These are phyloP conservation scores for Bathelium albidoporum DNA, from an alignment of 495 filamentous ascomycete species.

Conservation along the genomic window DNA sequence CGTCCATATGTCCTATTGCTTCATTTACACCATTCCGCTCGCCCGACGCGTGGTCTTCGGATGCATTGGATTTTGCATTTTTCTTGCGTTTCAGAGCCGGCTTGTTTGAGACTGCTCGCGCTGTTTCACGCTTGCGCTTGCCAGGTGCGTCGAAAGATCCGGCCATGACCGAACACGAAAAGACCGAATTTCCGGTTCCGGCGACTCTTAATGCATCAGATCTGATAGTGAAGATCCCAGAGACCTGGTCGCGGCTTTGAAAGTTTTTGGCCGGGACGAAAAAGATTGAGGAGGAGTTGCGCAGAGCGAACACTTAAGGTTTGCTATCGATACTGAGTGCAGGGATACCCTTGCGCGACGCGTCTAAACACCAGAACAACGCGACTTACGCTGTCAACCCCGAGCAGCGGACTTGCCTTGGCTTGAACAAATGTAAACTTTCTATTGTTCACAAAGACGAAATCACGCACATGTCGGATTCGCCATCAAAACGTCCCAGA, in stretches of 20 bases:
- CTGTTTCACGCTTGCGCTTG: constrained; percentile 5
- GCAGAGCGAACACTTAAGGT: not conserved
- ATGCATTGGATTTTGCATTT: constrained; percentile 42
- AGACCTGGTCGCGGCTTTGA: not conserved
- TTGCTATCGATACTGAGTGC: not conserved
- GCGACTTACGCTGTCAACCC: not conserved
- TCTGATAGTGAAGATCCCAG: not conserved
- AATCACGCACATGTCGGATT: not conserved
- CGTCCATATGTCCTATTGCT: constrained; percentile 73
- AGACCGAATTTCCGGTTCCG: not conserved
- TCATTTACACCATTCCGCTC: constrained; percentile 62
- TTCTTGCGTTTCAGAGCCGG: constrained; percentile 44
- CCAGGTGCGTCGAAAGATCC: not conserved
- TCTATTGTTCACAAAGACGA: not conserved
- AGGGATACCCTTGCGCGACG: not conserved
- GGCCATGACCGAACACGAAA: not conserved
- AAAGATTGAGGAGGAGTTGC: not conserved
- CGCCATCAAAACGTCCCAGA: constrained; percentile 1
- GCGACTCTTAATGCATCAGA: not conserved
- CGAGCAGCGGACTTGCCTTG: too few relatives aligned
- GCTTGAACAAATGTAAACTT: too few relatives aligned
- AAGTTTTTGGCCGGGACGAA: not conserved
- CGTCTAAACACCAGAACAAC: not conserved
- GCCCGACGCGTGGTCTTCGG: constrained; percentile 49
- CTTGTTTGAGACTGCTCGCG: constrained; percentile 19